Evolutionary conservation across 768 basidiomycete species (phyloP).

Genomic region (Kondoa subrosea): DNA sequence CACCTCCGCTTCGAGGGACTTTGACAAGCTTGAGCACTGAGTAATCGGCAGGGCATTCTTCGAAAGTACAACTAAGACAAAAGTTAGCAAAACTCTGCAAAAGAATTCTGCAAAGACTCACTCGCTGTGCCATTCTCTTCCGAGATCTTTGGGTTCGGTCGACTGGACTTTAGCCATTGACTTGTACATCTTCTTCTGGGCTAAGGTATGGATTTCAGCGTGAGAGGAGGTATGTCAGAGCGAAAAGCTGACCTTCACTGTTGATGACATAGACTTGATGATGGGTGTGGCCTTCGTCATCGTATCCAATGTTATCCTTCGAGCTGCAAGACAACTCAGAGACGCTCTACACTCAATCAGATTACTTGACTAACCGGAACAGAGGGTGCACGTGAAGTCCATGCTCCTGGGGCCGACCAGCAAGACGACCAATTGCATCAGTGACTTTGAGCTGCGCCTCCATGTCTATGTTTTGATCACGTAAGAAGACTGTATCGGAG

Average conservation of each 20-base stretch:
- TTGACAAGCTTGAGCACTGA: slow-evolving; percentile 37
- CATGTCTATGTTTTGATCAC: slow-evolving; percentile 33
- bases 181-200: not conserved
- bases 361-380: too few relatives aligned
- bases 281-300: slow-evolving; percentile 31
- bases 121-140: slow-evolving; percentile 5
- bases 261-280: not conserved
- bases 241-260: slow-evolving; percentile 33
- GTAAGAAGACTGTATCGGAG: slow-evolving; percentile 50
- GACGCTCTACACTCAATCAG: too few relatives aligned
- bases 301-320: slow-evolving; percentile 41
- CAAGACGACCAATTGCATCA: slow-evolving; percentile 38
- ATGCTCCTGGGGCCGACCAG: slow-evolving; percentile 40
- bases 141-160: not conserved
- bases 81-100: slow-evolving; percentile 1
- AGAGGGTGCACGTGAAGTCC: slow-evolving; percentile 45
- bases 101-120: not conserved
- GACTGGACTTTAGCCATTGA: not conserved
- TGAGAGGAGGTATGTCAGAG: slow-evolving; percentile 18
- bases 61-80: slow-evolving; percentile 42
- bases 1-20: slow-evolving; percentile 32
- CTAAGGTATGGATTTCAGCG: not conserved
- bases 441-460: slow-evolving; percentile 32
- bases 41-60: slow-evolving; percentile 46
- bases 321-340: too few relatives aligned